These are phyloP conservation scores for Porpolomopsis calyptriformis DNA, from an alignment of 768 basidiomycete species.

Conservation along the genomic window DNA sequence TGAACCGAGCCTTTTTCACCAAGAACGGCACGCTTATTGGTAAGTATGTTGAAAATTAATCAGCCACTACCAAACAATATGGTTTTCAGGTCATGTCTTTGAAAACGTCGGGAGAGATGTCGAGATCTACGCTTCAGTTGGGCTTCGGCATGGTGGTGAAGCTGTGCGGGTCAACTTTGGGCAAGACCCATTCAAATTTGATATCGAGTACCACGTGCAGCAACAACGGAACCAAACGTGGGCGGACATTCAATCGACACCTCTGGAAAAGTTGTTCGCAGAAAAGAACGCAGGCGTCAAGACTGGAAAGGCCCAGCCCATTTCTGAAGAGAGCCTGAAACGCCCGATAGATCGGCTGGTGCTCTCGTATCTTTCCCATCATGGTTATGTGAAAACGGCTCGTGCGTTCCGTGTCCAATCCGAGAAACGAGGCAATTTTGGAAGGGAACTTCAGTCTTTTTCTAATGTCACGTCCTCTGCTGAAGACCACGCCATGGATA, in stretches of 20 bases:
- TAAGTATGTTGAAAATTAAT: conserved; percentile 16
- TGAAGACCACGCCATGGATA: conserved; percentile 37
- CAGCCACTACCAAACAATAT: conserved; percentile 9
- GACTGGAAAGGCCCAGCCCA: conserved; percentile 13
- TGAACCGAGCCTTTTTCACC: conserved; percentile 75
- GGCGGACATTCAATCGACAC: conserved; percentile 52
- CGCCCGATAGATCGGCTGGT: conserved; percentile 63
- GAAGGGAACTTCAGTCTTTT: neutral
- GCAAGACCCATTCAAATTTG: conserved; percentile 73
- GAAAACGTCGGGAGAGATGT: conserved; percentile 56
- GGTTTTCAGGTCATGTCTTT: conserved; percentile 49
- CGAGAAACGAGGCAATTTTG: conserved; percentile 1
- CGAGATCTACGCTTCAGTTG: conserved; percentile 79
- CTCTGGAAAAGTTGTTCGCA: conserved; percentile 28
- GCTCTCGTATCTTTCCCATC: conserved; percentile 70
- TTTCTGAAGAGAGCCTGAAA: conserved; percentile 43
- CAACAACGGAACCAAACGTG: conserved; percentile 57
- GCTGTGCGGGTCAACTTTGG: conserved; percentile 82
- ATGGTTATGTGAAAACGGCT: conserved; percentile 70
- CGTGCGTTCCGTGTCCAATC: conserved; percentile 50
- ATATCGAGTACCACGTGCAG: conserved; percentile 80
- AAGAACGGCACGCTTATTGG: conserved; percentile 74
- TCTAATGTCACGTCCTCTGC: neutral
- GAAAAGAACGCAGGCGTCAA: neutral
- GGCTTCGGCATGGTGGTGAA: conserved; percentile 73